Conservation (phyloP, 1,139 yeast species). For the Candida sanyaensis region DNA sequence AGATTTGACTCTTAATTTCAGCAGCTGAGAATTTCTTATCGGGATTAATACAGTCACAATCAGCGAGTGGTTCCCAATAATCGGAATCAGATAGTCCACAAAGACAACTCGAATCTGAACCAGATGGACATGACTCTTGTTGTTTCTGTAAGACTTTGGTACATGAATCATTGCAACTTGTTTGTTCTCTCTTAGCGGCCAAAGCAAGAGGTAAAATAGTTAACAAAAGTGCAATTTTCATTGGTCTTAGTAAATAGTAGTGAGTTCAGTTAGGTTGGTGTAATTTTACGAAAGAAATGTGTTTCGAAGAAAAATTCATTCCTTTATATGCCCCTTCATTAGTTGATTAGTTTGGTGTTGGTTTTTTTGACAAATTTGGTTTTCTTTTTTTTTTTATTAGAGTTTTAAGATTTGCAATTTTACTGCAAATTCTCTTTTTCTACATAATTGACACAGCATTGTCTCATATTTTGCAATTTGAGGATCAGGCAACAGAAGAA, state of each 20-base stretch:
- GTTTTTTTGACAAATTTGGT: not conserved
- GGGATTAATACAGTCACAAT: conserved; percentile 6
- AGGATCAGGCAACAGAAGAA: too few relatives aligned
- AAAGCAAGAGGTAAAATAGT: conserved; percentile 3
- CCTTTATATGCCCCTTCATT: not conserved
- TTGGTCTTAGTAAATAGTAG: not conserved
- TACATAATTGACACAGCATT: not conserved
- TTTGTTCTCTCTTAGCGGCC: conserved; percentile 3
- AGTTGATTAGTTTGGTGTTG: not conserved
- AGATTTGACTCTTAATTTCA: conserved; percentile 1
- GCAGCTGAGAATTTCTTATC: not conserved
- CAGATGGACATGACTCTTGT: conserved; percentile 4
- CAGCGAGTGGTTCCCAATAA: conserved; percentile 5
- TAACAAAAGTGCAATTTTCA: not conserved
- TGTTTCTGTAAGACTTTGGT: conserved; percentile 2
- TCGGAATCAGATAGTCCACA: conserved; percentile 1
- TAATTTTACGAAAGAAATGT: too few relatives aligned
- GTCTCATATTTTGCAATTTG: not conserved
- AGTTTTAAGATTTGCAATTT: not conserved
- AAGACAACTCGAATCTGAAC: conserved; percentile 4
- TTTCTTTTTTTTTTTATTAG: not conserved
- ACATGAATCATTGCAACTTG: conserved; percentile 3
- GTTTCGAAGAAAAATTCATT: not conserved
- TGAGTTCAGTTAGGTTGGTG: not conserved
- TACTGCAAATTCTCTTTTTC: not conserved